Evolutionary conservation across 495 filamentous ascomycete genomes (phyloP).

Genomic region (Penicillium lagena): DNA sequence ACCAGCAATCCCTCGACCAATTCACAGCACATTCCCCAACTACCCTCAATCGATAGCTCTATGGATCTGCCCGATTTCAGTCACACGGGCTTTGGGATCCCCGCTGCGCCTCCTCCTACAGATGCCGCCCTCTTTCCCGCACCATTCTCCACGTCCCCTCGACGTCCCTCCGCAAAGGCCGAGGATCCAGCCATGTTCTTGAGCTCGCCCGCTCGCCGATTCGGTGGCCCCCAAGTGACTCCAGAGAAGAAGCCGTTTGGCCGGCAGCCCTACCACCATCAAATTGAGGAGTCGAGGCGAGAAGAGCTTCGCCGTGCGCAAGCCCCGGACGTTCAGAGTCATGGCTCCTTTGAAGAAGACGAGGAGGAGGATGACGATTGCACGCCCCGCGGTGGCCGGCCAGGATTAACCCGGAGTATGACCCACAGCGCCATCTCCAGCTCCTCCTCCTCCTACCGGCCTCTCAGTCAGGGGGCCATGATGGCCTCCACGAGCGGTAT

Average conservation of each 20-base stretch:
- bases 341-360: constrained; percentile 7
- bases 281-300: constrained; percentile 49
- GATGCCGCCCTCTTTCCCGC: constrained; percentile 40
- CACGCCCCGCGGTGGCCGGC: constrained; percentile 39
- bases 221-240: constrained; percentile 35
- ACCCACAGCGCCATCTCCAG: constrained; percentile 35
- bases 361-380: constrained; percentile 38
- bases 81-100: constrained; percentile 20
- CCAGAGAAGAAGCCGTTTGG: constrained; percentile 23
- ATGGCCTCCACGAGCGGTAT: constrained; percentile 34
- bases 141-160: constrained; percentile 42
- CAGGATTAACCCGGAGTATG: constrained; percentile 54
- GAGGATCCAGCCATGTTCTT: constrained; percentile 53
- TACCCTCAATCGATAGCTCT: constrained; percentile 32
- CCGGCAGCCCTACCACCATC: constrained; percentile 54
- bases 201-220: constrained; percentile 43
- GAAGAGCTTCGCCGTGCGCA: constrained; percentile 43
- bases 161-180: constrained; percentile 28
- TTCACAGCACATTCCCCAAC: constrained; percentile 26
- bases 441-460: constrained; percentile 14
- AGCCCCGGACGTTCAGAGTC: constrained; percentile 1
- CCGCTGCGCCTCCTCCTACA: constrained; percentile 24
- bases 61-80: constrained; percentile 36
- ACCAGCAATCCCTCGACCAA: constrained; percentile 5
- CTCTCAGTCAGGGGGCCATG: constrained; percentile 20